phyloP scores from a whole-genome alignment of 2,329 filamentous ascomycete genomes.

The Taxawa tesnikishii region DNA sequence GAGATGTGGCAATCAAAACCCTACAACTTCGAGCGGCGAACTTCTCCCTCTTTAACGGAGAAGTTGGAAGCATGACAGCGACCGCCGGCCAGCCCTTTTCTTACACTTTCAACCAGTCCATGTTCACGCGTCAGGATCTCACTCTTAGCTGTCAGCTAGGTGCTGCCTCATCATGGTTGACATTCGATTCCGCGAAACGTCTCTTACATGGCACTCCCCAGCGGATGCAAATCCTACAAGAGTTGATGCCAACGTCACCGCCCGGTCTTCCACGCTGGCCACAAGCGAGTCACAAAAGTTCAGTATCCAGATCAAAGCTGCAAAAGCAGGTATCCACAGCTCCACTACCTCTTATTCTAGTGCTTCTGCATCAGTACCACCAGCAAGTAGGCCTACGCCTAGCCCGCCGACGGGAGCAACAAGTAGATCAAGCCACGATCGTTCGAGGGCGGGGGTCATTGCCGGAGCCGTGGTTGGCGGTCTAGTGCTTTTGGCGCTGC shows the following conservation, averaged over 20 bases:
- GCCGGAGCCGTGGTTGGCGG: slow-evolving; percentile 20
- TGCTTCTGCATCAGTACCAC: neutral
- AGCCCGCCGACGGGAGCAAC: neutral
- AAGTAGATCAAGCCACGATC: slow-evolving; percentile 1
- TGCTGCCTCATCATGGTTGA: slow-evolving; percentile 33
- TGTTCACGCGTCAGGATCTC: slow-evolving; percentile 28
- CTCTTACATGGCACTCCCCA: slow-evolving; percentile 39
- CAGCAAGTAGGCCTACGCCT: too few relatives aligned
- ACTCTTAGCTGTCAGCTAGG: slow-evolving; percentile 32
- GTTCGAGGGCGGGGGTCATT: slow-evolving; percentile 12
- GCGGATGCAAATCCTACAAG: slow-evolving; percentile 23
- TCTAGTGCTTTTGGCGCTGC: slow-evolving; percentile 14
- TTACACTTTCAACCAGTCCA: slow-evolving; percentile 32
- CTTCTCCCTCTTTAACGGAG: slow-evolving; percentile 29
- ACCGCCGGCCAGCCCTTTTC: slow-evolving; percentile 37
- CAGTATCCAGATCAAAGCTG: slow-evolving; percentile 22
- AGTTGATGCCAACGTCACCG: slow-evolving; percentile 28
- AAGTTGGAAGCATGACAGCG: slow-evolving; percentile 33
- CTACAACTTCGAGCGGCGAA: slow-evolving; percentile 23
- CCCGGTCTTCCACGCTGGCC: neutral
- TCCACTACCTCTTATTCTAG: neutral
- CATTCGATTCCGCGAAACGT: slow-evolving; percentile 31
- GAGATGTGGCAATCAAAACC: slow-evolving; percentile 46
- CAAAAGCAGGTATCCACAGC: neutral
- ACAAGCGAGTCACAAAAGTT: slow-evolving; percentile 30